Percentiles rank a stretch among this genome's conserved stretches.
phyloP scores from a whole-genome alignment of 2,329 filamentous ascomycete genomes.

The Lasiodiplodia theobromae region DNA sequence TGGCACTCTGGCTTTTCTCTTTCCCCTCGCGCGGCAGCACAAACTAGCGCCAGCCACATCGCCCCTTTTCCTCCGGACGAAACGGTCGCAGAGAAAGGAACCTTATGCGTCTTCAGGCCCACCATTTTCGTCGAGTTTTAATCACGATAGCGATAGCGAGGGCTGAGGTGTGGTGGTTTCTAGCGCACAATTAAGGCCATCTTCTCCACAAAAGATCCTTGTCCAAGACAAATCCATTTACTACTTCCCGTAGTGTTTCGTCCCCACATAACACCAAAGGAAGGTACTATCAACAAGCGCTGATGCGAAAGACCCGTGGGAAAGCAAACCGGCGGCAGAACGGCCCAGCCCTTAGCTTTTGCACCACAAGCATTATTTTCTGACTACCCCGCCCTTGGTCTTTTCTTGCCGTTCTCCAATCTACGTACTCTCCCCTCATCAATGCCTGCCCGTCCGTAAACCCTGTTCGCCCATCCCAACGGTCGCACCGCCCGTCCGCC shows the following conservation, averaged over 20 bases:
- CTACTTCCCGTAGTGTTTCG: no score
- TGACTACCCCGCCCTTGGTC: slow-evolving; percentile 4
- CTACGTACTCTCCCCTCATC: background rate
- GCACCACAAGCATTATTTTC: background rate
- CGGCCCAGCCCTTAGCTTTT: background rate
- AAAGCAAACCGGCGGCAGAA: background rate
- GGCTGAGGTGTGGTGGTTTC: background rate
- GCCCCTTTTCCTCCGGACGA: background rate
- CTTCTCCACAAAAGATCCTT: background rate
- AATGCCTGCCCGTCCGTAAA: background rate
- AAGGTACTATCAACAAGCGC: background rate
- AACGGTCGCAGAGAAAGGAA: background rate
- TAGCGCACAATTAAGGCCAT: background rate
- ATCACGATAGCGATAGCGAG: slow-evolving; percentile 19
- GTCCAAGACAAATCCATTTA: background rate
- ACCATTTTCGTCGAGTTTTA: background rate
- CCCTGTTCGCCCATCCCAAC: background rate
- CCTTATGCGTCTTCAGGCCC: background rate
- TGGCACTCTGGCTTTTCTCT: slow-evolving; percentile 11
- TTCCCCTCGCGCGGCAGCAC: background rate
- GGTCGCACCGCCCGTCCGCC: background rate
- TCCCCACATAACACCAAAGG: no score
- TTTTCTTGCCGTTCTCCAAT: background rate
- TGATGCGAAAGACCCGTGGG: background rate
- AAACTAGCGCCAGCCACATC: background rate